Evolutionary conservation across 140 eudicot species (phyloP), one percentile per base, ranked within the genome.

Genomic region (Ambrosia hybrid): DNA sequence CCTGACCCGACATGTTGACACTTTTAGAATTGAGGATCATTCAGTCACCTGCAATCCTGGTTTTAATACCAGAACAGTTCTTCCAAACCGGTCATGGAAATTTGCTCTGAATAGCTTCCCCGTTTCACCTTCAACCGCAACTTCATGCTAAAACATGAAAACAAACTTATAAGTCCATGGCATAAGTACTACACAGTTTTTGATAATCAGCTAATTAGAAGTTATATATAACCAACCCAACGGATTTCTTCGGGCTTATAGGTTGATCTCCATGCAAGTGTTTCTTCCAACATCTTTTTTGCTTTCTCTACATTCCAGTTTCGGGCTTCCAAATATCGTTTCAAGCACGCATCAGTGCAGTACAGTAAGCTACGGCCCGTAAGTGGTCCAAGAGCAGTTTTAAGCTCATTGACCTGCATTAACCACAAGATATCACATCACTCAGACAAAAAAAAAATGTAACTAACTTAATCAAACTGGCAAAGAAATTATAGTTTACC

Each of bases 241-340:
- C 94, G 94, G 9, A 89, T 87, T 83, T 89, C 96, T 82, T 89
- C 96, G 12, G 96, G 96, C 68, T 89, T 89, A 74, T 61, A 89
- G 13, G 85, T 75, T 67, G 87, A 78, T 67, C 96, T 89, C 96
- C 96, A 89, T 3, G 67, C 83, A 67, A 89, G 78, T 16, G 94
- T 82, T 70, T 85, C 96, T 79, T 87, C 94, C 87, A 89, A 74
- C 96, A 89, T 89, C 69, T 89, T 89, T 82, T 85, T 87, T 34
- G 94, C 81, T 76, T 87, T 89, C 53, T 89, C 94, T 10, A 86
- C 91, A 74, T 89, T 84, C 96, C 96, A 87, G 65, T 79, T 87
- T 34, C 96, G 86, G 52, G 96, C 96, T 76, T 87, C 94, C 51
- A 89, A 78, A 79, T 87, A 87, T 79, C 96, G 78, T 79, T 63